phyloP scores from a whole-genome alignment of 352 stramenopile species.

The Aphanomyces stellatus region DNA sequence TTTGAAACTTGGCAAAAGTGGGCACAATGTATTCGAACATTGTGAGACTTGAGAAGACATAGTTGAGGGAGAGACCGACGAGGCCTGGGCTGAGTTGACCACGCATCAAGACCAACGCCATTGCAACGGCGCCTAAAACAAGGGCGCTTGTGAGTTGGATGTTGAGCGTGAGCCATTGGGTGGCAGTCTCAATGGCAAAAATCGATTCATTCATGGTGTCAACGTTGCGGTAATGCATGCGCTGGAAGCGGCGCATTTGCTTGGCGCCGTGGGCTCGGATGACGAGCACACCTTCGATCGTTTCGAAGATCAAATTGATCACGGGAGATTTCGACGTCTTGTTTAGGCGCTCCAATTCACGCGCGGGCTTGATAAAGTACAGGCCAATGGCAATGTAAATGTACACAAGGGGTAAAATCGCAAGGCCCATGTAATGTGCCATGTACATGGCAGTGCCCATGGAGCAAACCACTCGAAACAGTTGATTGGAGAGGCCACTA shows the following conservation, averaged over 20 bases:
- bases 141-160: slow-evolving; percentile 34
- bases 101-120: slow-evolving; percentile 37
- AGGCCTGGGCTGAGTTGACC: slow-evolving; percentile 52
- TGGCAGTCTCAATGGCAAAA: slow-evolving; percentile 13
- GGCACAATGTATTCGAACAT: slow-evolving; percentile 25
- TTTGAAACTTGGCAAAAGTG: slow-evolving; percentile 19
- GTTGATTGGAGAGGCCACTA: slow-evolving; percentile 50
- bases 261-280: slow-evolving; percentile 40
- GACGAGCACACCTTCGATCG: slow-evolving; percentile 36
- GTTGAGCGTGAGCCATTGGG: slow-evolving; percentile 24
- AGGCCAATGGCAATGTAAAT: slow-evolving; percentile 54
- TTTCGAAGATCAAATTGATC: slow-evolving; percentile 41
- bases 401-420: slow-evolving; percentile 70
- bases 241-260: slow-evolving; percentile 44
- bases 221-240: slow-evolving; percentile 29
- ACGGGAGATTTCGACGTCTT: slow-evolving; percentile 40
- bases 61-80: slow-evolving; percentile 82
- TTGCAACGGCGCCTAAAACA: slow-evolving; percentile 25
- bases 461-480: slow-evolving; percentile 58
- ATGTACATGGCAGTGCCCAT: slow-evolving; percentile 63
- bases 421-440: slow-evolving; percentile 64
- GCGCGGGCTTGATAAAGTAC: slow-evolving; percentile 38
- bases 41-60: slow-evolving; percentile 78
- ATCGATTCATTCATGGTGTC: background rate
- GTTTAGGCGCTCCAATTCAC: slow-evolving; percentile 39